Base-by-base conservation (phyloP, 1,284 basidiomycete genomes). In the Leccinum pachyderme region DNA sequence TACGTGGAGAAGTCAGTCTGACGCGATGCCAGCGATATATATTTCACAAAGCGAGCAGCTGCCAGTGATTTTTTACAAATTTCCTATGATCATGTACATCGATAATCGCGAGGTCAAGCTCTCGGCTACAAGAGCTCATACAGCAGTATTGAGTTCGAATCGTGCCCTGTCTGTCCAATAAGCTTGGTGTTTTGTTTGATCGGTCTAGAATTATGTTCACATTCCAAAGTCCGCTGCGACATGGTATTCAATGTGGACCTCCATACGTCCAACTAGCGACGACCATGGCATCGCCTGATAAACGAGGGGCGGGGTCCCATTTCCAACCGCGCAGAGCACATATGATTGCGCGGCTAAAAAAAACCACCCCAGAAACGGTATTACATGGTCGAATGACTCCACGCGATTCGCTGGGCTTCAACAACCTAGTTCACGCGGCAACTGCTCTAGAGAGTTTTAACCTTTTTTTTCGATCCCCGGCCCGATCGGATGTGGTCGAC, bases 1-100 rank as follows among this genome's bases (percentile, higher is more conserved):
- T 64, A 64, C 65, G 63, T 68, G 56, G 65, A 64, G 63, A 63
- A 59, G 51, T 27, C 7, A 3, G 46, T 50, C 44, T 56, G 53
- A 52, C 52, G 43, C 49, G 43, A 49, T 60, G 49, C 44, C 50
- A 55, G 44, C 47, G 49, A 55, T 45, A 49, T 25, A 55, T 45
- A 49, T 25, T 22, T 52, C 52, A 52, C 45, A 29, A 35, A 35
- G 35, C 22, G 35, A 39, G 15, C n/a, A 49, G 37, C 25, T 44
- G 41, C 18, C 18, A 18, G 1, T 18, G 18, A 18, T 15, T 39
- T 39, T 39, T 8, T 39, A 2, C 8, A 56, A 59, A 54, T 66
- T 62, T 63, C 63, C 51, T 51, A 64, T 46, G 43, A 57, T 51
- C 32, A 56, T 48, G 53, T 47, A 46, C 44, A 56, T 61, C 51